These are phyloP conservation scores for Candida tropicalis DNA, from an alignment of 1,139 yeast species.

Conservation along the genomic window DNA sequence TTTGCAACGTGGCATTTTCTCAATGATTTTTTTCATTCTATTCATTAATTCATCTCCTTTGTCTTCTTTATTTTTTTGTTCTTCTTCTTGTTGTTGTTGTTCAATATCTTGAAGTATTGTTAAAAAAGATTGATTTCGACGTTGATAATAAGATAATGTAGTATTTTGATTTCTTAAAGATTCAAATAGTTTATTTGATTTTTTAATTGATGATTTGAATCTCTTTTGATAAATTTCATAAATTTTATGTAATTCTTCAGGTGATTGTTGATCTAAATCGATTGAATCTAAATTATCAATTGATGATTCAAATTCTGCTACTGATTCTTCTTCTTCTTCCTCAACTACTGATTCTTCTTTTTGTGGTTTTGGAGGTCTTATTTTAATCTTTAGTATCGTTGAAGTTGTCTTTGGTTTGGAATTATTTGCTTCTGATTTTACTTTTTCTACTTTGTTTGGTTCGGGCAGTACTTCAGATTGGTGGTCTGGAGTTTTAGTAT, in stretches of 20 bases:
- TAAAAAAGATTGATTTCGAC: conserved; percentile 43
- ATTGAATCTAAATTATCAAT: neutral
- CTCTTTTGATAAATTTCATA: conserved; percentile 31
- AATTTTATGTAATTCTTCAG: conserved; percentile 24
- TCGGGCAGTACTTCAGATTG: too few species aligned
- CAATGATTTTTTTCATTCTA: conserved; percentile 28
- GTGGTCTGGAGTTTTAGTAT: too few species aligned
- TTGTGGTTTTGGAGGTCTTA: neutral
- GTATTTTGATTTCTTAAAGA: conserved; percentile 39
- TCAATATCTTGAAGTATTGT: conserved; percentile 31
- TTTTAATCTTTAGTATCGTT: neutral
- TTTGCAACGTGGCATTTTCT: conserved; percentile 25
- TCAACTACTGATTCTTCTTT: neutral
- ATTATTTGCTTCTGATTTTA: neutral
- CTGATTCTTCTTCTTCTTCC: neutral
- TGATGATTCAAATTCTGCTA: neutral
- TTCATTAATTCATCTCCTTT: conserved; percentile 12
- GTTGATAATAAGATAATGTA: conserved; percentile 35
- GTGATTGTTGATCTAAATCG: conserved; percentile 1
- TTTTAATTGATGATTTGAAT: conserved; percentile 26
- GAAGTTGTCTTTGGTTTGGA: neutral
- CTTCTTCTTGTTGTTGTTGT: conserved; percentile 5
- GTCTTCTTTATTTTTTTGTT: conserved; percentile 8
- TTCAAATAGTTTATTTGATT: conserved; percentile 31
- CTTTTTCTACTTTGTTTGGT: neutral